These are phyloP conservation scores for Musa schizocarpa DNA, from an alignment of 176 grass and related monocot genomes.

Conservation along the genomic window DNA sequence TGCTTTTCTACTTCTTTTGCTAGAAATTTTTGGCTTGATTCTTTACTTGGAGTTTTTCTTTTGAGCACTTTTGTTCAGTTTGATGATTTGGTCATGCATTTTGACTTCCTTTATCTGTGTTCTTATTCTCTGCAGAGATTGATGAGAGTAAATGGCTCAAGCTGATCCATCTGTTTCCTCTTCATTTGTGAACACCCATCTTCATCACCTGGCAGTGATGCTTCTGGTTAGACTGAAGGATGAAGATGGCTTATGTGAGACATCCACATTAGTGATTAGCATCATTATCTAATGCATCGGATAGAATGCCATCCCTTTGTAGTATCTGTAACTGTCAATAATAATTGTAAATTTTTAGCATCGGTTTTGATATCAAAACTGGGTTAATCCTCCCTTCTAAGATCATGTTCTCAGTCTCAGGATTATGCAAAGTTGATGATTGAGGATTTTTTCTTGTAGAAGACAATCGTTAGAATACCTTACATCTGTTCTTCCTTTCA, in stretches of 20 bases:
- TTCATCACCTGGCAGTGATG: neutral
- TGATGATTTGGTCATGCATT: neutral
- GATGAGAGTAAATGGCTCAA: conserved; percentile 17
- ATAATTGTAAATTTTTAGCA: conserved; percentile 4
- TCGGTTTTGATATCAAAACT: neutral
- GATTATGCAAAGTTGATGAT: neutral
- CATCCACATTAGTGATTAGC: neutral
- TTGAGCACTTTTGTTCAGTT: neutral
- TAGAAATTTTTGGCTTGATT: neutral
- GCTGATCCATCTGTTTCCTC: conserved; percentile 13
- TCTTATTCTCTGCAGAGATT: conserved; percentile 11
- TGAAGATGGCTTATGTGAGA: neutral
- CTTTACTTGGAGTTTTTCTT: neutral
- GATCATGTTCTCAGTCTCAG: neutral
- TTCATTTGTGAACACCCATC: conserved; percentile 3
- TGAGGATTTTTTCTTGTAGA: conserved; percentile 2
- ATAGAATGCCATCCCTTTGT: neutral
- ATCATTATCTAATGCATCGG: neutral
- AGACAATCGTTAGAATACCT: neutral
- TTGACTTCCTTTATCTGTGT: neutral
- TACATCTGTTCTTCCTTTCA: neutral
- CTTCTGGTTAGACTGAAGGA: neutral
- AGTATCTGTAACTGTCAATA: neutral
- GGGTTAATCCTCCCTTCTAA: neutral
- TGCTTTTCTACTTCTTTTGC: neutral